Evolutionary conservation across 2,329 filamentous ascomycete genomes (phyloP).

Genomic region (Lasiodiplodia sp.): DNA sequence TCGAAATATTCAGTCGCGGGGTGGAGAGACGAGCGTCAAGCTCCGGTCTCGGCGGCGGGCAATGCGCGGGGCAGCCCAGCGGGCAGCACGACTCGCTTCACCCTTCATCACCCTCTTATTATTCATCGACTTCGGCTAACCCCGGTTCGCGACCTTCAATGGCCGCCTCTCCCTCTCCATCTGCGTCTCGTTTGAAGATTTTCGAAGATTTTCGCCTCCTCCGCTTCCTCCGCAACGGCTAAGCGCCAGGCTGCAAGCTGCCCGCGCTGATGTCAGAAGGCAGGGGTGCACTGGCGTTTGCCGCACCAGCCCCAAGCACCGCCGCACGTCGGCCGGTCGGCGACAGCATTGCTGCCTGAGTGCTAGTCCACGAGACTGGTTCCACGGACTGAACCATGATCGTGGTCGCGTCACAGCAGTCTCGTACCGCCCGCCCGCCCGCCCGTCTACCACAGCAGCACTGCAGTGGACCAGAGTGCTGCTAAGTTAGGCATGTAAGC

Average conservation of each 20-base stretch:
- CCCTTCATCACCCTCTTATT: not conserved
- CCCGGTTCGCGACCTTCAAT: not conserved
- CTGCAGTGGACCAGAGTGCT: not conserved
- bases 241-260: slow-evolving; percentile 13
- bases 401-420: not conserved
- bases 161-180: not conserved
- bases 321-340: not conserved
- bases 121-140: slow-evolving; percentile 1
- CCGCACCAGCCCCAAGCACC: slow-evolving; percentile 20
- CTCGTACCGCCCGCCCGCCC: not conserved
- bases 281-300: slow-evolving; percentile 14
- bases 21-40: slow-evolving; percentile 19
- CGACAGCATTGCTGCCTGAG: slow-evolving; percentile 22
- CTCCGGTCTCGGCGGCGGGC: slow-evolving; percentile 27
- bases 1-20: slow-evolving; percentile 28
- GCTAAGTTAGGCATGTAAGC: slow-evolving; percentile 20
- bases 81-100: slow-evolving; percentile 7
- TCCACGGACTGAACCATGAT: not conserved
- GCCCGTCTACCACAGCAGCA: not conserved
- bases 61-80: slow-evolving; percentile 14
- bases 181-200: not conserved
- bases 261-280: slow-evolving; percentile 18
- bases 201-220: not conserved
- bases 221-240: not conserved
- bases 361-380: not conserved